Percentiles rank a stretch among this genome's conserved stretches.
These are phyloP conservation scores for Aspergillus sojae DNA, from an alignment of 2,329 filamentous ascomycete genomes.

Conservation along the genomic window DNA sequence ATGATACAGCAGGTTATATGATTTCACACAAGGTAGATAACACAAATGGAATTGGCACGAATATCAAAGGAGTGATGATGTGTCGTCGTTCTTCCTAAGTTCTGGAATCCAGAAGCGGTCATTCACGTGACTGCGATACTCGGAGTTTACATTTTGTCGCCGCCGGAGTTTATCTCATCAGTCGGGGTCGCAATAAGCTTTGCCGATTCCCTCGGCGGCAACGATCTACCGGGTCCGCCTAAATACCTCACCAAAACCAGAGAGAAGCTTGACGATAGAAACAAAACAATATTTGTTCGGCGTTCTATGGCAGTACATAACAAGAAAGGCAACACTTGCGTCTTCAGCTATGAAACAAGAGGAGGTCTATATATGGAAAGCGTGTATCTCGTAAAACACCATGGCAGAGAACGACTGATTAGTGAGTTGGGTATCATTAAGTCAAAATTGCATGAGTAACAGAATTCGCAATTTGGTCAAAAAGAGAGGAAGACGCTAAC, in stretches of 20 bases:
- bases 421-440: conserved; percentile 17
- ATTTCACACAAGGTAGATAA: neutral
- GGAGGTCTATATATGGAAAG: neutral
- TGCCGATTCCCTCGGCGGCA: neutral
- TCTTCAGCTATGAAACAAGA: neutral
- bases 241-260: neutral
- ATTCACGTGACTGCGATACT: conserved; percentile 20
- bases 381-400: neutral
- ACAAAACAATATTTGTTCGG: neutral
- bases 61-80: conserved; percentile 14
- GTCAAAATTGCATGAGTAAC: neutral
- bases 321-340: neutral
- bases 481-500: conserved; percentile 9
- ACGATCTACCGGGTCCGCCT: neutral
- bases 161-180: conserved; percentile 14
- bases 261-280: neutral
- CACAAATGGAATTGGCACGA: conserved; percentile 6
- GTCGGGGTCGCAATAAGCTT: neutral
- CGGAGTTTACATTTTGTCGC: conserved; percentile 16
- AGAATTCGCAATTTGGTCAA: conserved; percentile 2
- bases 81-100: conserved; percentile 15
- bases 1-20: neutral
- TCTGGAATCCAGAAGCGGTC: conserved; percentile 14
- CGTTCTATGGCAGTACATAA: neutral
- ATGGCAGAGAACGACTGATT: conserved; percentile 11